Base-by-base conservation (phyloP, 306 rosid species). In the Cicer yamashitae region DNA sequence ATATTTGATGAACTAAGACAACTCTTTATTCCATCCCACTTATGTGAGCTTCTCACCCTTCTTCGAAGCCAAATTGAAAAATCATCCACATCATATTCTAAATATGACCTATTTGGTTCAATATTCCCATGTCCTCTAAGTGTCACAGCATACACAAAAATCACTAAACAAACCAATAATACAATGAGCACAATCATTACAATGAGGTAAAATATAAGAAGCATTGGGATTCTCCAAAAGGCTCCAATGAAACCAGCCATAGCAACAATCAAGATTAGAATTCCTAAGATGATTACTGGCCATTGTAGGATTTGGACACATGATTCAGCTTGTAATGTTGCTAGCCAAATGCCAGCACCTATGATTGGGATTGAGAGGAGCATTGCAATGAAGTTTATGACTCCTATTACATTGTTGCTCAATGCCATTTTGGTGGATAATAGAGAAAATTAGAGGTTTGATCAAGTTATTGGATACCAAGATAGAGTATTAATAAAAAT, bases 271-370 rank as follows among this genome's bases (percentile, higher is more conserved):
- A 91, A 67, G 51, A 89, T 82, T 56, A 90, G 34, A 48, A 91
- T 74, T 4, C 96, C 98, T 6, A 91, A 67, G 3, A 88, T 79
- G 11, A 91, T 89, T 0, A 90, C 79, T 0, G 96, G 97, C 94
- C 93, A 94, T 77, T 91, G 97, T 1, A 94, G 75, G n/a, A 89
- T 83, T 73, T 91, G 82, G 8, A 91, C 89, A 10, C 98, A 94
- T 0, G 96, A 86, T 64, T 91, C 91, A 20, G 94, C 98, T 3
- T 91, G 83, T 74, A 87, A 87, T 0, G 91, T 81, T 43, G 91
- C 62, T 3, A 94, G 96, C 98, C 98, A 94, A 67, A 94, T 90
- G 39, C 97, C 98, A 0, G 94, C 85, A 4, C 86, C 93, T 47
- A 94, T 88, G 43, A 94, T 86, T 4, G 97, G 96, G 59, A 94